Percentiles rank a stretch among this genome's conserved stretches.
These are phyloP conservation scores for Moricandia moricandioides DNA, from an alignment of 345 rosid species.

Conservation along the genomic window DNA sequence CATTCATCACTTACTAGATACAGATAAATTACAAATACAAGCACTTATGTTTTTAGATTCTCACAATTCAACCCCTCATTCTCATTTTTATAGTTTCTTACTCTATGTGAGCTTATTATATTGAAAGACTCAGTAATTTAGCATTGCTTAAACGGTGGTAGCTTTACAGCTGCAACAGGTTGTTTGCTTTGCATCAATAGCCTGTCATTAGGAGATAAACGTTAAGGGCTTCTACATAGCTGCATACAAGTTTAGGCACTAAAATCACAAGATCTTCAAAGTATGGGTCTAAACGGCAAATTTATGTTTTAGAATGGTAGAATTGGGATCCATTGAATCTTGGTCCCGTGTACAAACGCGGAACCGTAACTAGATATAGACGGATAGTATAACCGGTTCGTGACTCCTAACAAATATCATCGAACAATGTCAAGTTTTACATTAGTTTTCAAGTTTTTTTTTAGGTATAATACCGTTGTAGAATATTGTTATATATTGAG, in stretches of 20 bases:
- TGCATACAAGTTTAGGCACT: background rate
- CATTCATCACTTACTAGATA: constrained; percentile 5
- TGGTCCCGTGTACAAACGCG: background rate
- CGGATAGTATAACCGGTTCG: constrained; percentile 18
- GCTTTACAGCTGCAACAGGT: background rate
- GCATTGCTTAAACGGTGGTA: background rate
- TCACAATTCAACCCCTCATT: background rate
- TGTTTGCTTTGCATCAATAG: background rate
- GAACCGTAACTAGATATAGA: background rate
- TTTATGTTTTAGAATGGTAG: background rate
- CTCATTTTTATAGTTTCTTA: background rate
- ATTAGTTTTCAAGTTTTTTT: too few species aligned
- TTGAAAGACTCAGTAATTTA: background rate
- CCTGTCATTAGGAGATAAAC: background rate
- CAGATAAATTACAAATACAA: background rate
- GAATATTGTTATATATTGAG: too few species aligned
- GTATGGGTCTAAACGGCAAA: background rate
- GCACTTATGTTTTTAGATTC: background rate
- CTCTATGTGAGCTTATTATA: background rate
- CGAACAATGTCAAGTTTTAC: background rate
- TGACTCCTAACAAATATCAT: background rate
- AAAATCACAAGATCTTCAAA: background rate
- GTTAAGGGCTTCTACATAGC: background rate
- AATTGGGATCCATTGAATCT: background rate
- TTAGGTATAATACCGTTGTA: too few species aligned